Evolutionary conservation across 768 basidiomycete genomes (phyloP), one percentile per base, ranked within the genome.

Genomic region (Phlebiopsis gigantea): DNA sequence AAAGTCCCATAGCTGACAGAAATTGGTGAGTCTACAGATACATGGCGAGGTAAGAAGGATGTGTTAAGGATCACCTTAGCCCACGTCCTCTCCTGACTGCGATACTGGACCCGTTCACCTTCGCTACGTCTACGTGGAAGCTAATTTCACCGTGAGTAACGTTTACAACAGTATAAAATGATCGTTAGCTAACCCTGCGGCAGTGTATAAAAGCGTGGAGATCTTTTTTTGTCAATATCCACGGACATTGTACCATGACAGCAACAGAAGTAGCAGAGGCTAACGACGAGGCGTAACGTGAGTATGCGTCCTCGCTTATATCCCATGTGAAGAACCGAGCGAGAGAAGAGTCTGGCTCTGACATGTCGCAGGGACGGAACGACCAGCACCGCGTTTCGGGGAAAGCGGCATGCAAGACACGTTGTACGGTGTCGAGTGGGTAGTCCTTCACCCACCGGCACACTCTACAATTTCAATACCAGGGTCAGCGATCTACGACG

Each of bases 371-470:
- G 12, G 48, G 26, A 29, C 31, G 51, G 17, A 76, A 66, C 7
- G 61, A 65, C 69, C 71, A 77, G 5, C 65, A 53, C 10, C 42
- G 53, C 1, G 68, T 64, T 39, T 68, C 62, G 8, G 65, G 65
- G 44, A 67, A 71, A 22, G 69, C 51, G 24, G 74, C 57, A 46
- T 70, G 71, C 55, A 78, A 59, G 24, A 75, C 57, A 26, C 73
- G 71, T 62, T 80, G 77, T 14, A 74, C 72, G 8, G 79, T 84
- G 63, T 75, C 73, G 22, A 86, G 65, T 4, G 82, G 81, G 46
- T 80, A 72, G 55, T 73, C 73, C 25, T 75, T 73, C 15, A 83
- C 61, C 82, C 83, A 84, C 24, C 71, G 66, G 22, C 70, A 65
- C 41, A 83, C 65, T 28, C 82, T 84, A 51, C 34, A 21, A 17